Base-by-base conservation (phyloP, 2,329 filamentous ascomycete genomes). In the Dactylellina leptospora region DNA sequence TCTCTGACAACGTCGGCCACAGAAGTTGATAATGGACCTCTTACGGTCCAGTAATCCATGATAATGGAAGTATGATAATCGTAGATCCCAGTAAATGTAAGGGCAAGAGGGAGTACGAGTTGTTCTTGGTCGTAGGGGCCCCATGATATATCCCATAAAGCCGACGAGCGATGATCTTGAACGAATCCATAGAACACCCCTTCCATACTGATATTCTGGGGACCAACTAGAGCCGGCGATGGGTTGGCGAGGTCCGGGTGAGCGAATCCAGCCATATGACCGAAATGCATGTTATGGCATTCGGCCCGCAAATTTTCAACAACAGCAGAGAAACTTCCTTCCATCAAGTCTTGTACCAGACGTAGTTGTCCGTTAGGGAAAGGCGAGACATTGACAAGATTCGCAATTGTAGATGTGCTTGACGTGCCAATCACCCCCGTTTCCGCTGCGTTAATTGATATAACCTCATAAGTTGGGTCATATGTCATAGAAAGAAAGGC, bases 81-180 rank as follows among this genome's bases (percentile, higher is more conserved):
- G 23, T 60, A 47, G 25, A n/a, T 48, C n/a, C 40, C 63, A 10
- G 36, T 40, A 10, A 61, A 47, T 5, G 25, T 40, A 4, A 59
- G 48, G 4, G 25, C 27, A 40, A 69, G 48, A 2, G 63, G 63
- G 10, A 69, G 55, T 11, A 20, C 33, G 10, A n/a, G 13, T 0
- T 27, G 11, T 4, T 9, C 11, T n/a, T 22, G 23, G 23, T 69
- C 38, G 23, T 55, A 61, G n/a, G 63, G 54, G 2, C 63, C 63
- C 63, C 63, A 69, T 18, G n/a, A 4, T 8, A 38, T 48, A 13
- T 33, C 23, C 63, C 63, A 69, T n/a, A n/a, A n/a, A n/a, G n/a
- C 33, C 42, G 8, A 40, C 47, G 4, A 20, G 22, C 10, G 50
- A 27, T 20, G 54, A 69, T 20, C 30, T 11, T n/a, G n/a, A 4